phyloP scores from a whole-genome alignment of 495 filamentous ascomycete genomes.

The Tetracladium marchalianum region DNA sequence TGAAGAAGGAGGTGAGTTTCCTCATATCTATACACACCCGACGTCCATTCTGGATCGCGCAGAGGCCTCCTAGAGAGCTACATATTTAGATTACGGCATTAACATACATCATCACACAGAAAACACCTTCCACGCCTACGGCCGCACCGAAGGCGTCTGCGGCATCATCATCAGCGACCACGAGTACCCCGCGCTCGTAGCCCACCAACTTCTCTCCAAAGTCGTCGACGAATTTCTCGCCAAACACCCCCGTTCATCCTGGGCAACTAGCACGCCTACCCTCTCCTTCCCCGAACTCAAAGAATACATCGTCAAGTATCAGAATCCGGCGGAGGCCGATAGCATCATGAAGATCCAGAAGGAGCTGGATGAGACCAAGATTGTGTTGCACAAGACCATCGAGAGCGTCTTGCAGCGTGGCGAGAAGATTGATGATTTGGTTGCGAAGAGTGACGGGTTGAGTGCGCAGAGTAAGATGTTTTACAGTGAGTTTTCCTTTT shows the following conservation, averaged over 20 bases:
- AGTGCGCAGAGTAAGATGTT: constrained; percentile 94
- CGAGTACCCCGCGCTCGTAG: constrained; percentile 81
- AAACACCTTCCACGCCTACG: constrained; percentile 85
- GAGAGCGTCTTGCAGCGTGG: constrained; percentile 78
- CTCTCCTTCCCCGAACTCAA: constrained; percentile 61
- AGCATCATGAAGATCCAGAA: constrained; percentile 92
- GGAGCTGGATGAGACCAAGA: constrained; percentile 97
- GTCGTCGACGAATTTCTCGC: constrained; percentile 88
- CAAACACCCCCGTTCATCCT: constrained; percentile 57
- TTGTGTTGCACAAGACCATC: constrained; percentile 94
- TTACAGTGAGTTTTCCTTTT: constrained; percentile 53
- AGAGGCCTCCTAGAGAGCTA: too few species aligned
- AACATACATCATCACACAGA: too few species aligned
- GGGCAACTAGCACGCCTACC: constrained; percentile 33
- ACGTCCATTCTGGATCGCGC: too few species aligned
- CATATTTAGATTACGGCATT: too few species aligned
- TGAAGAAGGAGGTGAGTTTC: constrained; percentile 59
- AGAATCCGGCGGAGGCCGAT: constrained; percentile 81
- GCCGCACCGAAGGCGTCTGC: constrained; percentile 74
- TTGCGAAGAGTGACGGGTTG: constrained; percentile 78
- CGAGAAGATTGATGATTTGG: constrained; percentile 85
- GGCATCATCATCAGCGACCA: constrained; percentile 85
- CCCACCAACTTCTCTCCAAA: constrained; percentile 90
- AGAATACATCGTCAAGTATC: constrained; percentile 79
- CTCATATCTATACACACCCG: too few species aligned